A percentile compares a stretch with the other conserved stretches of the same genome.
Conservation (phyloP, 2,329 filamentous ascomycete genomes). For the Diaporthe velutina region DNA sequence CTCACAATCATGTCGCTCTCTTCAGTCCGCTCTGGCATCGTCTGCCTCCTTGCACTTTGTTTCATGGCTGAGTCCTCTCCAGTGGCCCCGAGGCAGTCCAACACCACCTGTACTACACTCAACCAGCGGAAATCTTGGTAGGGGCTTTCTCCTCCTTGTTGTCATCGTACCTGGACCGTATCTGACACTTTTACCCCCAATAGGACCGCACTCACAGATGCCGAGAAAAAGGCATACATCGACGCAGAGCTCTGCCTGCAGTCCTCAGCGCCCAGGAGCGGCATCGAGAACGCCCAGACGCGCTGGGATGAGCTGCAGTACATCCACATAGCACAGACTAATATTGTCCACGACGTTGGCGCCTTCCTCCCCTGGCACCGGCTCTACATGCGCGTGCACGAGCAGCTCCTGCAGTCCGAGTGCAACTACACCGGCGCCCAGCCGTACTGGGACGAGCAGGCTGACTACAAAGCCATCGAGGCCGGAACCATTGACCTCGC, state of each 20-base stretch:
- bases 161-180: neutral
- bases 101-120: slow-evolving; percentile 14
- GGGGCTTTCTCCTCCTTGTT: neutral
- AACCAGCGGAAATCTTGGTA: slow-evolving; percentile 34
- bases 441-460: slow-evolving; percentile 50
- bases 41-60: slow-evolving; percentile 8
- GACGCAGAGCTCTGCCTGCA: slow-evolving; percentile 32
- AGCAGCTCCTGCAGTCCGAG: slow-evolving; percentile 46
- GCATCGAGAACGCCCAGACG: slow-evolving; percentile 12
- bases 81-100: slow-evolving; percentile 2
- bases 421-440: slow-evolving; percentile 50
- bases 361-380: slow-evolving; percentile 54
- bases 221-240: slow-evolving; percentile 41
- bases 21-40: slow-evolving; percentile 16
- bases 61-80: slow-evolving; percentile 1
- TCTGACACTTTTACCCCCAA: neutral
- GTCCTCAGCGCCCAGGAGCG: neutral
- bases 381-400: slow-evolving; percentile 48
- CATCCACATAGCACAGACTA: slow-evolving; percentile 37
- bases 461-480: slow-evolving; percentile 41
- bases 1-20: neutral
- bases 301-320: slow-evolving; percentile 30
- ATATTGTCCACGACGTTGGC: slow-evolving; percentile 42
- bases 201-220: slow-evolving; percentile 21
- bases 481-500: slow-evolving; percentile 15